Conservation (phyloP, 306 rosid species). For the Echinosophora koreensis region DNA sequence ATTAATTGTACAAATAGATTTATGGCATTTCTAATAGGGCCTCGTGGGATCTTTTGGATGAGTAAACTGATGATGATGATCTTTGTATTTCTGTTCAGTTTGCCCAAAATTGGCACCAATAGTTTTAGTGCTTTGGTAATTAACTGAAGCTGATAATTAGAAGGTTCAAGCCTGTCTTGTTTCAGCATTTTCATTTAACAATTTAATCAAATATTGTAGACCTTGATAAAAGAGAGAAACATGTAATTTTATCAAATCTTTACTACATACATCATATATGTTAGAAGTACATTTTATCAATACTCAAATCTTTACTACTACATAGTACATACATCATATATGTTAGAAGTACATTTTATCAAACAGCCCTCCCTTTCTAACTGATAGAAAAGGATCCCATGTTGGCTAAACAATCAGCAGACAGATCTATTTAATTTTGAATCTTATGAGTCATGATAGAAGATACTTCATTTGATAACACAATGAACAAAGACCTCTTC, state of each 20-base stretch:
- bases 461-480: slow-evolving; percentile 9
- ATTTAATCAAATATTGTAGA: background rate
- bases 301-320: no score
- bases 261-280: no score
- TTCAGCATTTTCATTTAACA: background rate
- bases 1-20: slow-evolving; percentile 54
- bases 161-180: background rate
- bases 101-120: background rate
- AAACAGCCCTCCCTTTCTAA: no score
- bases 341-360: no score
- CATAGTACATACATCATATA: no score
- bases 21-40: slow-evolving; percentile 16
- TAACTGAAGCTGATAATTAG: background rate
- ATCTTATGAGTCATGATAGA: background rate
- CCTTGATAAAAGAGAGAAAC: background rate
- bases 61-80: background rate
- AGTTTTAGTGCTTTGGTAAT: background rate
- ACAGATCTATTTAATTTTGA: background rate
- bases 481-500: background rate
- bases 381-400: background rate
- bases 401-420: background rate
- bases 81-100: background rate
- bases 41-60: background rate
- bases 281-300: no score
- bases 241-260: no score